Evolutionary conservation across 2,329 filamentous ascomycete species (phyloP), one percentile per base, ranked within the genome.

Genomic region (Aspergillus sp.): DNA sequence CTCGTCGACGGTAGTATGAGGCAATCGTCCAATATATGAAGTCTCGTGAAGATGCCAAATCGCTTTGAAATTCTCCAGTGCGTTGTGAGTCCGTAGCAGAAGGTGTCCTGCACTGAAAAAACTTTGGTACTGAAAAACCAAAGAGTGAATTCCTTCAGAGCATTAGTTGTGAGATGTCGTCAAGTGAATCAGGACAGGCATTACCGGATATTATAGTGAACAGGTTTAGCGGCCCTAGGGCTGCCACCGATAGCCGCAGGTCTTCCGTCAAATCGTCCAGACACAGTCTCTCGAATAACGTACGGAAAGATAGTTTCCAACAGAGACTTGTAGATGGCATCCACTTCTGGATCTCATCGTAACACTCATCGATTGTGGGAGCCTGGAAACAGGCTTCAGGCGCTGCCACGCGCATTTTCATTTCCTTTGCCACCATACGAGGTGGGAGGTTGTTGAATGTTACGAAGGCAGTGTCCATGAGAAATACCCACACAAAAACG

Each of bases 371-470:
- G 4, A 66, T 62, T 0, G 66, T 65, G 1, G 47, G 10, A 3
- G 71, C 71, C 52, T 75, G 70, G 51, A 75, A 74, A 53, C 71
- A 74, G 3, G 63, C 54, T 55, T 74, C 72, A 0, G 71, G 64
- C 11, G 57, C 60, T 9, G 68, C 68, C 58, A 70, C 59, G 42
- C 68, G 61, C 58, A 72, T 71, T 29, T 62, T 69, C 68, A 74
- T 70, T 52, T 75, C 72, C 47, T 69, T 69, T 40, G 73, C 67
- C 0, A 71, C 67, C 65, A 75, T 69, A 11, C 72, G 62, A n/a
- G 71, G 71, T 1, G 72, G 72, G 0, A 70, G 52, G 34, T 75
- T 75, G 59, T 75, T 73, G 58, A 75, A 74, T 11, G 73, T 73
- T 23, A 72, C 66, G 48, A 74, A 75, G 0, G 70, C 70, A 0